Evolutionary conservation across 164 flowering plant genomes (phyloP), one percentile per base, ranked within the genome.

Genomic region (Vitis rupestris): DNA sequence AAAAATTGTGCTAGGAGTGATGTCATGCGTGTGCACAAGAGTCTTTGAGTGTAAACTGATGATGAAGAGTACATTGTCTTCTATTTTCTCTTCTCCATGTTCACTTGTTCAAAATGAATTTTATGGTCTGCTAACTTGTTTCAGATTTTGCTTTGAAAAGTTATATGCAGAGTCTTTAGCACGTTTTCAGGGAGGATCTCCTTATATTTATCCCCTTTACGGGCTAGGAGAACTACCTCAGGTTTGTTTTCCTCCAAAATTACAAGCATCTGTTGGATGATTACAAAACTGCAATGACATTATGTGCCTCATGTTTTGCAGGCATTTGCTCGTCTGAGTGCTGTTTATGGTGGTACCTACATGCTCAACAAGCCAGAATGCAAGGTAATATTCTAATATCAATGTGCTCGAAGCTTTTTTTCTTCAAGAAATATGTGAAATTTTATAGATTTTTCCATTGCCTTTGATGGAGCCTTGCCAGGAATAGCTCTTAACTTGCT

Each of bases 321-420:
- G 98, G 97, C 93, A 65, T 95, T 95, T 82, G 98, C 99, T 49
- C 99, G 98, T 73, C 73, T 95, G 10, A 95, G 99, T 84, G 97
- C 97, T 30, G 99, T 93, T 63, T 95, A 93, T 78, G 98, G 99
- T 73, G 98, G 99, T 49, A 95, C 97, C 57, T 95, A 95, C 87
- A 95, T 95, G 99, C 97, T 95, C 55, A 92, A 84, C 90, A 95
- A 93, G 88, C 97, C 99, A 61, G 84, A 89, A 52, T 93, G 97
- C 70, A 84, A 91, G 92, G 99, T 94, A 79, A 61, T 23, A 37
- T 37, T 37, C 7, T 37, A 37, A 37, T 37, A 37, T 37, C 44
- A 37, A 4, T 37, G 7, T 37, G 44, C 44, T 37, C 0, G 7
- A 37, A 37, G 44, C 44, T 37, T 37, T 37, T 37, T 37, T 37